phyloP scores from a whole-genome alignment of 495 filamentous ascomycete species.

The Penicillium cinerascens region DNA sequence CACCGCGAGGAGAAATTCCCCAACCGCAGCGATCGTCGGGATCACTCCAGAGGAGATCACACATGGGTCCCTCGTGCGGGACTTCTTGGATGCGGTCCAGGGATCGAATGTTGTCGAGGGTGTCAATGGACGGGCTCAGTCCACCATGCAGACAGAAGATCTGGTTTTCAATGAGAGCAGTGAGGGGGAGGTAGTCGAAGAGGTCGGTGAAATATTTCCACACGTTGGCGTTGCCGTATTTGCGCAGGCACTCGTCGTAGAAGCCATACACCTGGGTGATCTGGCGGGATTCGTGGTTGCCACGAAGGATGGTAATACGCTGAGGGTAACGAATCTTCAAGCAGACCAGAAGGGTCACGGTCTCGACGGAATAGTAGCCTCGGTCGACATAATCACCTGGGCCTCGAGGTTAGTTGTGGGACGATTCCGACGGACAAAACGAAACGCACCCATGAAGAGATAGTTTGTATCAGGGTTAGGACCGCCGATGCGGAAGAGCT shows the following conservation, averaged over 20 bases:
- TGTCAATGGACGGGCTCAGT: conserved; percentile 93
- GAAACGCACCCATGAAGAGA: conserved; percentile 81
- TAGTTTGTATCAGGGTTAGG: conserved; percentile 93
- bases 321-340: conserved; percentile 95
- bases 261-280: conserved; percentile 98
- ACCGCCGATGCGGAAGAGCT: conserved; percentile 88
- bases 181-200: conserved; percentile 97
- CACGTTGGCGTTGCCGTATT: conserved; percentile 98
- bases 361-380: conserved; percentile 96
- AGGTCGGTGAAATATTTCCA: conserved; percentile 99
- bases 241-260: conserved; percentile 95
- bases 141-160: conserved; percentile 99
- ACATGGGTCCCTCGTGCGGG: conserved; percentile 98
- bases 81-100: conserved; percentile 98
- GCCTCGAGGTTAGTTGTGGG: not conserved
- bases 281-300: conserved; percentile 95
- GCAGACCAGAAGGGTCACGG: conserved; percentile 87
- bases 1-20: conserved; percentile 96
- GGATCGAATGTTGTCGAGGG: conserved; percentile 94
- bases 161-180: conserved; percentile 98
- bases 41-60: conserved; percentile 95
- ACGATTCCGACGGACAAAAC: conserved; percentile 14
- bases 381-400: conserved; percentile 93
- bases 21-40: conserved; percentile 98
- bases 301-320: conserved; percentile 94